phyloP scores from a whole-genome alignment of 768 basidiomycete species.

The Lepiota venenata region DNA sequence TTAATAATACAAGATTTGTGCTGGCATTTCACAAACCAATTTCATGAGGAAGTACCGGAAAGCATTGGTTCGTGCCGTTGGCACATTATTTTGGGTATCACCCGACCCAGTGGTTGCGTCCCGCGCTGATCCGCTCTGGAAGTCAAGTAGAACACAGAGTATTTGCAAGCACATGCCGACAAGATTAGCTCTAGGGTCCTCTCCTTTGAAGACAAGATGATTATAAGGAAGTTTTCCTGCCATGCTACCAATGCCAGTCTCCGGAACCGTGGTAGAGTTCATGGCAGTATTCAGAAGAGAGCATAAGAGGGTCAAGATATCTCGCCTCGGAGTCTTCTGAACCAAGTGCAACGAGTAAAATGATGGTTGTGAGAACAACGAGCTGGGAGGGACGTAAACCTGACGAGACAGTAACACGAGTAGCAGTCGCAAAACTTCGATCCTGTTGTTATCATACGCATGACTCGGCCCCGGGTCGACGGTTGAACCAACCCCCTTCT shows the following conservation, averaged over 20 bases:
- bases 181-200: constrained; percentile 70
- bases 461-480: constrained; percentile 62
- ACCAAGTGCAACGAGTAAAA: constrained; percentile 76
- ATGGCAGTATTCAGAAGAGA: constrained; percentile 89
- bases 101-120: constrained; percentile 42
- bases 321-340: constrained; percentile 69
- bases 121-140: constrained; percentile 72
- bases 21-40: constrained; percentile 47
- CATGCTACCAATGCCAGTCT: constrained; percentile 59
- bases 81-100: constrained; percentile 42
- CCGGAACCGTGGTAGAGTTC: constrained; percentile 55
- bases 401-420: constrained; percentile 87
- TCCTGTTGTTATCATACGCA: constrained; percentile 74
- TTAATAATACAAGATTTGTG: constrained; percentile 7
- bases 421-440: constrained; percentile 86
- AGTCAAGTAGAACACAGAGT: constrained; percentile 73
- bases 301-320: constrained; percentile 90
- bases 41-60: constrained; percentile 93
- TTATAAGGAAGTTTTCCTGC: constrained; percentile 85
- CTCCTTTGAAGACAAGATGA: constrained; percentile 87
- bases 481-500: constrained; percentile 92
- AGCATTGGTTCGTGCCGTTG: constrained; percentile 73
- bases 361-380: constrained; percentile 70
- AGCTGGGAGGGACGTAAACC: constrained; percentile 75
- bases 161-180: constrained; percentile 76